Evolutionary conservation across 1,284 basidiomycete genomes (phyloP).

Genomic region (Tilletia walkeri): DNA sequence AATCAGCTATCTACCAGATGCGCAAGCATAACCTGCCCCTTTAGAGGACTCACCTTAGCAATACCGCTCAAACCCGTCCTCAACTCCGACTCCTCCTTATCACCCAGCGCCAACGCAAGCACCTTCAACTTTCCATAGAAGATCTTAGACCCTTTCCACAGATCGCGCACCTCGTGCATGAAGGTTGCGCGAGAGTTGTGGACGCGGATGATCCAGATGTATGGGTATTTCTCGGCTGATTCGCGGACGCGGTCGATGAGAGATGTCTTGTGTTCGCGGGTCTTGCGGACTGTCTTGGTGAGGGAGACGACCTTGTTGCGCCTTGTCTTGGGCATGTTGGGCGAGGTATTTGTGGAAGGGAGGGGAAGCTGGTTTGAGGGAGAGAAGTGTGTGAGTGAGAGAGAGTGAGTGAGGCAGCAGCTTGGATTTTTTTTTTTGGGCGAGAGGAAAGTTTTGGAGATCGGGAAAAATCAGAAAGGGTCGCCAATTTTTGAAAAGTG

Average conservation of each 20-base stretch:
- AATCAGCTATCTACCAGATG: no score
- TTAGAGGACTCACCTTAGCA: slow-evolving; percentile 65
- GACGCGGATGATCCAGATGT: slow-evolving; percentile 91
- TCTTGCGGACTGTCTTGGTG: slow-evolving; percentile 61
- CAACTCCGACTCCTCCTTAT: slow-evolving; percentile 81
- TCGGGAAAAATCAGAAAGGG: no score
- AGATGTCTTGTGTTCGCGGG: slow-evolving; percentile 72
- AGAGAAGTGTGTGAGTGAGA: not conserved
- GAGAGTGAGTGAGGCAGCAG: not conserved
- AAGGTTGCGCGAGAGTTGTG: slow-evolving; percentile 92
- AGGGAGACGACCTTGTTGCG: slow-evolving; percentile 60
- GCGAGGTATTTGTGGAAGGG: no score
- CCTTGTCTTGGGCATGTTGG: slow-evolving; percentile 54
- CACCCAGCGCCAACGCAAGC: slow-evolving; percentile 93
- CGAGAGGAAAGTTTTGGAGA: no score
- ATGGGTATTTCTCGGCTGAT: slow-evolving; percentile 70
- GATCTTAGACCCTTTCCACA: slow-evolving; percentile 81
- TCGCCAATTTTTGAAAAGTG: no score
- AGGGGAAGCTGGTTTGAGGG: no score
- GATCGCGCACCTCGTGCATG: slow-evolving; percentile 84
- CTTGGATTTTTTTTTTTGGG: no score
- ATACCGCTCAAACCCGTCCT: slow-evolving; percentile 75
- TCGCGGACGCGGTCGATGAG: slow-evolving; percentile 74
- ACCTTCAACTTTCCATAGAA: slow-evolving; percentile 90
- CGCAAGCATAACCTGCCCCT: no score